These are phyloP conservation scores for Powellomyces hirtus DNA, from an alignment of 192 early-diverging fungal genomes.

Conservation along the genomic window DNA sequence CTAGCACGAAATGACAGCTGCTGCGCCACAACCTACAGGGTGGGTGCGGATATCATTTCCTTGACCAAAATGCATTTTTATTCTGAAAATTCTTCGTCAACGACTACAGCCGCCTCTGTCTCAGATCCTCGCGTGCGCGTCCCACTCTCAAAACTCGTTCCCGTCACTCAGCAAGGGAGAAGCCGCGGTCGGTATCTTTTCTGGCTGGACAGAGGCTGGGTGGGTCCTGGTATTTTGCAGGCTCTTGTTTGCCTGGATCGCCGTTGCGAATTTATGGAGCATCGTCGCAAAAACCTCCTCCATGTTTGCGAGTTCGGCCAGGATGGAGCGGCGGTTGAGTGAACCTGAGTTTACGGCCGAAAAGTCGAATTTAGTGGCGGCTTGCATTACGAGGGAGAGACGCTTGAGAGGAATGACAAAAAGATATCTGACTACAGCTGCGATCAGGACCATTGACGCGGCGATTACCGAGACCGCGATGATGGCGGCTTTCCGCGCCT, in stretches of 20 bases:
- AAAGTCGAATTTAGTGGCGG: constrained; percentile 15
- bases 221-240: background rate
- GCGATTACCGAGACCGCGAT: background rate
- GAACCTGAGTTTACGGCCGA: background rate
- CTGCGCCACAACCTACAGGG: too few species aligned
- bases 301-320: constrained; percentile 20
- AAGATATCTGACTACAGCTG: background rate
- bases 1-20: too few species aligned
- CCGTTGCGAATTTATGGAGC: background rate
- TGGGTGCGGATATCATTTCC: too few species aligned
- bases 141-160: too few species aligned
- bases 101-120: too few species aligned
- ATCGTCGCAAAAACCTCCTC: constrained; percentile 7
- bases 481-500: background rate
- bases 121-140: too few species aligned
- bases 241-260: background rate
- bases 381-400: constrained; percentile 5
- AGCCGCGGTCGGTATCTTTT: too few species aligned
- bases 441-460: constrained; percentile 1
- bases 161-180: too few species aligned
- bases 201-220: background rate
- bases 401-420: background rate
- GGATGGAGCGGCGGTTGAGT: too few species aligned
- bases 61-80: too few species aligned
- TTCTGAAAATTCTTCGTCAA: too few species aligned